These are phyloP conservation scores for Candida oleophila DNA, from an alignment of 805 yeast genomes.

Conservation along the genomic window DNA sequence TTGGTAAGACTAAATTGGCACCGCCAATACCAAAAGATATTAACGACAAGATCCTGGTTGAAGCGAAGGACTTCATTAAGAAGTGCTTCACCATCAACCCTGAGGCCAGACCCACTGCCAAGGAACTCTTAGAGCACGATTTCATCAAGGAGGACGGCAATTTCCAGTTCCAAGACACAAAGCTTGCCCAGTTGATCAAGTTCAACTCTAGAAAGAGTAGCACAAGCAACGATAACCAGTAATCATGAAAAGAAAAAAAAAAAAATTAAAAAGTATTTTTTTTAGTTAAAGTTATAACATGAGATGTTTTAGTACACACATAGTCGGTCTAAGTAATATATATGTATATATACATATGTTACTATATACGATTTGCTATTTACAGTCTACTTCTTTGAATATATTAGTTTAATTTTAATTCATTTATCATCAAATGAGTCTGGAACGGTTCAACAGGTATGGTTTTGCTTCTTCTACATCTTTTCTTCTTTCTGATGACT, in stretches of 20 bases:
- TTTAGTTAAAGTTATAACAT: no score
- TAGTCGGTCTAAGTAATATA: not conserved
- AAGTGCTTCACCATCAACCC: slow-evolving; percentile 77
- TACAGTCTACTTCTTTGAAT: slow-evolving; percentile 8
- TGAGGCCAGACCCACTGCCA: slow-evolving; percentile 85
- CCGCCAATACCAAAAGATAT: slow-evolving; percentile 98
- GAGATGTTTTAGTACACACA: not conserved
- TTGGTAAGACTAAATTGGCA: slow-evolving; percentile 81
- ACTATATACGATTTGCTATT: slow-evolving; percentile 1
- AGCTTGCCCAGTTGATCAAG: slow-evolving; percentile 53
- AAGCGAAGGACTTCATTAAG: slow-evolving; percentile 71
- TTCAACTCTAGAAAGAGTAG: slow-evolving; percentile 21
- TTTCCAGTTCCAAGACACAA: slow-evolving; percentile 55
- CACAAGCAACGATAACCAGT: not conserved
- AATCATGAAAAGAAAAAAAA: no score
- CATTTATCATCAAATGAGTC: slow-evolving; percentile 76
- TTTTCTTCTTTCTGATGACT: slow-evolving; percentile 57
- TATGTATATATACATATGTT: not conserved
- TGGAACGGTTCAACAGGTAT: slow-evolving; percentile 71
- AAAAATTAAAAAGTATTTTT: no score
- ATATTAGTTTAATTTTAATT: slow-evolving; percentile 49
- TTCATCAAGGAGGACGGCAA: slow-evolving; percentile 42
- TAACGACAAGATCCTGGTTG: slow-evolving; percentile 54
- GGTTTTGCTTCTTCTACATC: slow-evolving; percentile 78
- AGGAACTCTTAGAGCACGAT: slow-evolving; percentile 52